Evolutionary conservation across 805 yeast genomes (phyloP), one percentile per base, ranked within the genome.

Genomic region (Ogataea paradorogensis): DNA sequence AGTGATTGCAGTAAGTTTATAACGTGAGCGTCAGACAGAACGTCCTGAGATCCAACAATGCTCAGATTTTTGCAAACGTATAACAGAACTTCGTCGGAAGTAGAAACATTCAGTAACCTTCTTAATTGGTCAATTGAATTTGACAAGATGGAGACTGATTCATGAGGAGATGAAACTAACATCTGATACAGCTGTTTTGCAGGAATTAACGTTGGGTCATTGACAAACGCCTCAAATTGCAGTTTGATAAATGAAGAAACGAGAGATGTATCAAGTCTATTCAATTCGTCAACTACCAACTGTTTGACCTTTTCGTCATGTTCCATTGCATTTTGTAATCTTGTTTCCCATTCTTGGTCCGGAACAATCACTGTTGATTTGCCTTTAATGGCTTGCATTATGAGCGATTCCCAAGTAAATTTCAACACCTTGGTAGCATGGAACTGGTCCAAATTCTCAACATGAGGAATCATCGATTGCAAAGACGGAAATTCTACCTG

Each of bases 321-420:
- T 28, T 77, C 82, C 9, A 85, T 36, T 0, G 91, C 85, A 43
- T 78, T 84, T 8, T 82, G 87, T 18, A 85, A 51, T 52, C 91
- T 70, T 0, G 74, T 62, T 3, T 68, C 64, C 95, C 95, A 88
- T 36, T 83, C 82, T 46, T 82, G 83, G 56, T 88, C 95, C 15
- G 72, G 63, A 0, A 75, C 76, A 33, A 86, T 58, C 2, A 81
- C 80, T 0, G 89, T 79, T 0, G 60, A 48, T 11, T 70, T 64
- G 0, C 67, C 75, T n/a, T 55, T 51, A 1, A 78, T 62, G 0
- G 93, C 75, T 45, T 84, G 76, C 74, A 85, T 82, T 1, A 82
- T 80, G 15, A 88, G 55, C 8, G 79, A 69, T 42, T 78, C 76
- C 20, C 81, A 67, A 0, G 71, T 59, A 55, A 84, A 87, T 29